Base-by-base conservation (phyloP, 768 basidiomycete species). In the Suillus sp. region DNA sequence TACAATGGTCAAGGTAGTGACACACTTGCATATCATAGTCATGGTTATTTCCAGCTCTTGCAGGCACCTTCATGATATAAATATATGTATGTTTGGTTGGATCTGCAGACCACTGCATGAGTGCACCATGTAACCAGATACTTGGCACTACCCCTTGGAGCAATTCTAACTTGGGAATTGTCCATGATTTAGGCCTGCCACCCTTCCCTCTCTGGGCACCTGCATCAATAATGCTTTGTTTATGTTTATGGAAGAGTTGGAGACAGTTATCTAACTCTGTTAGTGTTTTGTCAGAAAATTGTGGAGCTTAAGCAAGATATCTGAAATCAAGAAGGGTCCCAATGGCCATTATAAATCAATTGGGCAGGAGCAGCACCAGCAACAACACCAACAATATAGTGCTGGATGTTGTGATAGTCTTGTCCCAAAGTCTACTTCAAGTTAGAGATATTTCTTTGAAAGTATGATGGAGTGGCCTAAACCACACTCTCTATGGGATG, bases 341-440 rank as follows among this genome's bases (percentile, higher is more conserved):
- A 32, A 82, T 59, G 3, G 77, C 74, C n/a, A 60, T 61, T 18
- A 81, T 62, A 56, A 80, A 76, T 0, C n/a, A n/a, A n/a, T n/a
- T 51, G 16, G 5, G 43, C 32, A 1, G 77, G 64, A 25, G 74
- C 75, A 45, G 70, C 74, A 35, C 74, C 77, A 42, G 77, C 77
- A 48, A 80, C 72, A n/a, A 77, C 59, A 2, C 69, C 47, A 25
- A 82, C 50, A 8, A 81, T 64, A 57, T 75, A 74, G 2, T 68
- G 59, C 62, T 81, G 72, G 4, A 80, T 66, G 20, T 80, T 72
- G 3, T 71, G 62, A 60, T 80, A 76, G 50, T 80, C 79, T 16
- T 71, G 57, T 1, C 79, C 78, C 13, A 78, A 79, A 7, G 78
- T 74, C 62, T 81, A 79, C 57, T 81, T 81, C 30, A 82, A 58